Percentiles rank a stretch among this genome's conserved stretches.
Conservation (phyloP, 2,329 filamentous ascomycete genomes). For the Juglanconis juglandina region DNA sequence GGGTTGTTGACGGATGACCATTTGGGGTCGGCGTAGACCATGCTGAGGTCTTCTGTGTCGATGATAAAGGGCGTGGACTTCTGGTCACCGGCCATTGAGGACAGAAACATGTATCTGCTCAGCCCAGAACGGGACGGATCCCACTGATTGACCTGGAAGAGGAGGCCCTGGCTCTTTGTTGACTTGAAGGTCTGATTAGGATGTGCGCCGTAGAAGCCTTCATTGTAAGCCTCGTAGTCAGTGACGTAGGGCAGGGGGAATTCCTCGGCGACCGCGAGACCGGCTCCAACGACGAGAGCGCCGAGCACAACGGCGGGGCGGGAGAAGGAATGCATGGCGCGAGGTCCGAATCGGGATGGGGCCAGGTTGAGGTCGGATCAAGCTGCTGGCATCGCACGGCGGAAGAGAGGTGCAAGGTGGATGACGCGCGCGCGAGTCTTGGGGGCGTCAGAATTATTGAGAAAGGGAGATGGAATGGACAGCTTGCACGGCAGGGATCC, state of each 20-base stretch:
- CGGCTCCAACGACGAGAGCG: slow-evolving; percentile 13
- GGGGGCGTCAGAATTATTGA: neutral
- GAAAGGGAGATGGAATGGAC: slow-evolving; percentile 1
- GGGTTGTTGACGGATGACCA: slow-evolving; percentile 17
- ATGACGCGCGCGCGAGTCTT: neutral
- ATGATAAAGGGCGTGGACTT: slow-evolving; percentile 16
- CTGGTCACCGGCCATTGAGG: slow-evolving; percentile 5
- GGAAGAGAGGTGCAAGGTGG: neutral
- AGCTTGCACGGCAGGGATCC: slow-evolving; percentile 1
- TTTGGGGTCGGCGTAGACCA: slow-evolving; percentile 16
- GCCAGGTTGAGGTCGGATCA: slow-evolving; percentile 1
- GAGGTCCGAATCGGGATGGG: neutral
- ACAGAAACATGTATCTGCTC: slow-evolving; percentile 13
- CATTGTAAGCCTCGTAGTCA: slow-evolving; percentile 13
- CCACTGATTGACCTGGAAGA: slow-evolving; percentile 19
- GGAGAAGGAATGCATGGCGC: slow-evolving; percentile 7
- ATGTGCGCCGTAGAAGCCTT: slow-evolving; percentile 10
- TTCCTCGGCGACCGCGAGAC: slow-evolving; percentile 15
- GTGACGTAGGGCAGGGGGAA: slow-evolving; percentile 12
- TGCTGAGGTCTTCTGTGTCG: slow-evolving; percentile 15
- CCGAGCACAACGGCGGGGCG: slow-evolving; percentile 11
- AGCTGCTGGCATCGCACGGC: slow-evolving; percentile 8
- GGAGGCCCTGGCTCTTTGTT: slow-evolving; percentile 1
- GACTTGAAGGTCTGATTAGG: slow-evolving; percentile 16
- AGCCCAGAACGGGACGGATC: slow-evolving; percentile 14